Conservation (phyloP, 805 yeast genomes). For the Suhomyces sp. region DNA sequence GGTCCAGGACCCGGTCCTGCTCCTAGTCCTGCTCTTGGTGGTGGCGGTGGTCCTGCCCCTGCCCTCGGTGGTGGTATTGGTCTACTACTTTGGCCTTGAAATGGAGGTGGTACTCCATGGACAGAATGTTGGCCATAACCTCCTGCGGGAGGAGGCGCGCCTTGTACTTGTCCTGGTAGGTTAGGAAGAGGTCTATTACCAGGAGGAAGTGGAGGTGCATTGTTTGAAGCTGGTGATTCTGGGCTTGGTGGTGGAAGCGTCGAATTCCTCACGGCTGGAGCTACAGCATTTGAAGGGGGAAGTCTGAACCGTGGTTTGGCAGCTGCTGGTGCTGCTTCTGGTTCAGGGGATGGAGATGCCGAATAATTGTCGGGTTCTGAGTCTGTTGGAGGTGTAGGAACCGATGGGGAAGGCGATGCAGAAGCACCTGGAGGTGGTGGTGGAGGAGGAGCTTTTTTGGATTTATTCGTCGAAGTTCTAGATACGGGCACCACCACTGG, state of each 20-base stretch:
- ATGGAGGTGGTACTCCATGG: no score
- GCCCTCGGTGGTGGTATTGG: constrained; percentile 23
- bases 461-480: constrained; percentile 14
- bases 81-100: no score
- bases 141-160: constrained; percentile 22
- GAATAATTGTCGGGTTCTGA: constrained; percentile 3
- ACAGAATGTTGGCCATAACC: no score
- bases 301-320: constrained; percentile 31
- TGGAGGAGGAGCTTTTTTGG: constrained; percentile 40
- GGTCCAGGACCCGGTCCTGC: constrained; percentile 35
- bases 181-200: constrained; percentile 9
- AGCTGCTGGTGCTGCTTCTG: constrained; percentile 11
- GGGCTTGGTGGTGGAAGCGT: constrained; percentile 17
- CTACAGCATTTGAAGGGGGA: constrained; percentile 33
- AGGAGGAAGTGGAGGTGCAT: constrained; percentile 10
- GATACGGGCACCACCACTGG: constrained; percentile 29
- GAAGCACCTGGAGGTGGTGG: constrained; percentile 34
- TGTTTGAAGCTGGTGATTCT: constrained; percentile 20
- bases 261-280: constrained; percentile 28
- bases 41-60: constrained; percentile 34
- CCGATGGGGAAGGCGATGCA: constrained; percentile 12
- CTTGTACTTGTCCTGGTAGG: constrained; percentile 17
- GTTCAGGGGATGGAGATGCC: constrained; percentile 12
- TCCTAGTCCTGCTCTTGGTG: constrained; percentile 18
- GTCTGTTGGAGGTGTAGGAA: constrained; percentile 5